These are phyloP conservation scores for Mycogone perniciosa DNA, from an alignment of 2,329 filamentous ascomycete species.

Conservation along the genomic window DNA sequence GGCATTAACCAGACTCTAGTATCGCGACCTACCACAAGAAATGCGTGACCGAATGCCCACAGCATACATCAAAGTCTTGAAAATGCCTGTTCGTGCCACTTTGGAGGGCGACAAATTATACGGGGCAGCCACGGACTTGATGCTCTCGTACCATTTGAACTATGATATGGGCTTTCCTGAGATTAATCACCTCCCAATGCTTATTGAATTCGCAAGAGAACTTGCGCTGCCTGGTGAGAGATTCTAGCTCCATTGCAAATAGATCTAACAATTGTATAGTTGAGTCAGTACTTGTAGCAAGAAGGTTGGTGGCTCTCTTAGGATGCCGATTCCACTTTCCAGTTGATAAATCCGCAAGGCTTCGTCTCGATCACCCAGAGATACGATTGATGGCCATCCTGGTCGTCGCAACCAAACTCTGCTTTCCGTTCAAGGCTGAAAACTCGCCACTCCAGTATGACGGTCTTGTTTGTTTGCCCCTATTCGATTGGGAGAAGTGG, in stretches of 20 bases:
- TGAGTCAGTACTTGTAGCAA: conserved; percentile 37
- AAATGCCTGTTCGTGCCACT: conserved; percentile 37
- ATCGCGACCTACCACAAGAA: conserved; percentile 52
- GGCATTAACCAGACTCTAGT: conserved; percentile 29
- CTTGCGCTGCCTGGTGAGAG: conserved; percentile 66
- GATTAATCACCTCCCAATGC: conserved; percentile 61
- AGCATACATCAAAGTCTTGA: conserved; percentile 53
- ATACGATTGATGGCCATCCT: conserved; percentile 64
- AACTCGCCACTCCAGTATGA: conserved; percentile 30
- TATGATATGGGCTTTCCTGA: conserved; percentile 67
- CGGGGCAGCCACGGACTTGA: conserved; percentile 52
- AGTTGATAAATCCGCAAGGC: conserved; percentile 36
- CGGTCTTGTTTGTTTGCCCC: conserved; percentile 12
- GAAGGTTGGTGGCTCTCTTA: conserved; percentile 42
- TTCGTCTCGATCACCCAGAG: conserved; percentile 63
- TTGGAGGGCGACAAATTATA: conserved; percentile 57
- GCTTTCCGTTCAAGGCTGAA: conserved; percentile 65
- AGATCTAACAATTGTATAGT: conserved; percentile 40
- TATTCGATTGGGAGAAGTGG: conserved; percentile 71
- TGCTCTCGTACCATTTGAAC: conserved; percentile 57
- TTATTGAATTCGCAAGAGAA: conserved; percentile 63
- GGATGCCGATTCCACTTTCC: conserved; percentile 50
- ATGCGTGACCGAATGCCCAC: conserved; percentile 61
- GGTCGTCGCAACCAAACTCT: conserved; percentile 69
- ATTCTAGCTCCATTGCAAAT: not conserved